phyloP scores from a whole-genome alignment of 2,329 filamentous ascomycete genomes.

The Drechslera avenae region DNA sequence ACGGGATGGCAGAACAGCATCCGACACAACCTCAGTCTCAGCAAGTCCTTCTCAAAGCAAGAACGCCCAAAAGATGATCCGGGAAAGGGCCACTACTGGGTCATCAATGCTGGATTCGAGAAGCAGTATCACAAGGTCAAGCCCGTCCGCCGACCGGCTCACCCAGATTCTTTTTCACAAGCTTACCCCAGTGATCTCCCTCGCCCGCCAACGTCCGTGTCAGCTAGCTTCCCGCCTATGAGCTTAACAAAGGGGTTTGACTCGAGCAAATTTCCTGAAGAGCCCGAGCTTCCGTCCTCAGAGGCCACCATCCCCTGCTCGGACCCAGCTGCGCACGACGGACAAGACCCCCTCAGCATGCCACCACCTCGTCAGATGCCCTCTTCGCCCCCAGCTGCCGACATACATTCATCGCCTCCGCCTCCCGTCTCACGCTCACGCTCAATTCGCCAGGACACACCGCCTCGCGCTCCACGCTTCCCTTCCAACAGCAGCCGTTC shows the following conservation, averaged over 20 bases:
- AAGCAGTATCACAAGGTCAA: conserved; percentile 89
- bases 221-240: conserved; percentile 41
- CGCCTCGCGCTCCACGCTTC: conserved; percentile 70
- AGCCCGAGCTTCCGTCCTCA: conserved; percentile 55
- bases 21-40: conserved; percentile 93
- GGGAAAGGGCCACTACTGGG: conserved; percentile 97
- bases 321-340: conserved; percentile 56
- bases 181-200: conserved; percentile 39
- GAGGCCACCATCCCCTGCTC: conserved; percentile 59
- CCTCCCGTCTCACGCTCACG: conserved; percentile 72
- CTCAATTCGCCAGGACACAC: conserved; percentile 68
- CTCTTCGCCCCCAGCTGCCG: conserved; percentile 71
- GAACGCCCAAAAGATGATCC: conserved; percentile 96
- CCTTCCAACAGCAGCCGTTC: conserved; percentile 68
- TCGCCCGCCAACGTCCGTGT: conserved; percentile 49
- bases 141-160: conserved; percentile 62
- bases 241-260: conserved; percentile 53
- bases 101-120: conserved; percentile 88
- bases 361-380: conserved; percentile 57
- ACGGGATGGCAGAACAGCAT: conserved; percentile 99
- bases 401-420: conserved; percentile 91
- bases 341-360: conserved; percentile 50
- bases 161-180: conserved; percentile 47
- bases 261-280: conserved; percentile 57
- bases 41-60: conserved; percentile 95